A percentile compares a stretch with the other conserved stretches of the same genome.
Evolutionary conservation across 306 rosid species (phyloP).

Genomic region (Prunus fruticosa): DNA sequence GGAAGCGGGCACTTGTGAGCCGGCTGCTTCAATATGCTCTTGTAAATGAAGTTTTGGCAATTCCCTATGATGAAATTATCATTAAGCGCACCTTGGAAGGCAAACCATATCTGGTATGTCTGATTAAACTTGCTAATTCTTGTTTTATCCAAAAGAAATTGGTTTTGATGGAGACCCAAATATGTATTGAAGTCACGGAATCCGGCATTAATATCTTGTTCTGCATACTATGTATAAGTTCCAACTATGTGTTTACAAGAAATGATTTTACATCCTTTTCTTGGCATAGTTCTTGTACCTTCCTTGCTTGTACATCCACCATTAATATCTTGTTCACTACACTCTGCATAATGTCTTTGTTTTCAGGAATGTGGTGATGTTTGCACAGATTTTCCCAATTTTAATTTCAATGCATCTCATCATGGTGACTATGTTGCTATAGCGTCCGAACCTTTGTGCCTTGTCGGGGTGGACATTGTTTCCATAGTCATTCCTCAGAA

Average conservation of each 20-base stretch:
- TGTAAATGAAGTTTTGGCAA: slow-evolving; percentile 41
- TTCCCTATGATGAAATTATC: slow-evolving; percentile 48
- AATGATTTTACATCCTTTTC: not conserved
- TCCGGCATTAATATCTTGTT: not conserved
- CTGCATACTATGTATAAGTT: not conserved
- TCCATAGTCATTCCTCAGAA: slow-evolving; percentile 51
- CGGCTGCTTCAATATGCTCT: slow-evolving; percentile 80
- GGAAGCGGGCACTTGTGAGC: slow-evolving; percentile 76
- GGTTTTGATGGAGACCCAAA: not conserved
- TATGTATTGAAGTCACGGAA: not conserved
- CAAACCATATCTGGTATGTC: slow-evolving; percentile 72
- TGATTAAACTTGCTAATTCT: not conserved
- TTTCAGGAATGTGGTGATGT: slow-evolving; percentile 49
- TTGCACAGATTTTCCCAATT: slow-evolving; percentile 57
- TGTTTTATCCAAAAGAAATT: not conserved
- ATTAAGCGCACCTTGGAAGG: slow-evolving; percentile 71
- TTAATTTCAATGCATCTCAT: slow-evolving; percentile 85
- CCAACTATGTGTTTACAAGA: not conserved
- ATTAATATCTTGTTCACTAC: not conserved
- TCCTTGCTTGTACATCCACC: not conserved
- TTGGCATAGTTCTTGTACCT: not conserved
- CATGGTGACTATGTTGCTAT: slow-evolving; percentile 91
- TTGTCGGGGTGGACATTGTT: slow-evolving; percentile 85
- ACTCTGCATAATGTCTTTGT: not conserved
- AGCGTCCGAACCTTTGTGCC: slow-evolving; percentile 86